phyloP scores from a whole-genome alignment of 2,329 filamentous ascomycete species.

The Didymosphaeria variabile region DNA sequence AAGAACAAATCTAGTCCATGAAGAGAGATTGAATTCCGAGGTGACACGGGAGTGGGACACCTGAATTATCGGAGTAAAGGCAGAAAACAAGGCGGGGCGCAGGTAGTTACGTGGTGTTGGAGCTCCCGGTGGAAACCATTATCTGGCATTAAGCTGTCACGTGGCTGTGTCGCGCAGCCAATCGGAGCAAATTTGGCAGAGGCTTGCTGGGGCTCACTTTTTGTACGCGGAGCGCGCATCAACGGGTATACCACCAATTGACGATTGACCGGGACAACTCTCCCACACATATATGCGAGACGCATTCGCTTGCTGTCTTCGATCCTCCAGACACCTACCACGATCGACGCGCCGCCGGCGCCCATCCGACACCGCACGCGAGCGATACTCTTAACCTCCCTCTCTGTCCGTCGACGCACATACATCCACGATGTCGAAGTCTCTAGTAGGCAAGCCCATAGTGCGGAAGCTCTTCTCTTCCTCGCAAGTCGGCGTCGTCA shows the following conservation, averaged over 20 bases:
- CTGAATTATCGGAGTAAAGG: not conserved
- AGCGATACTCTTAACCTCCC: conserved; percentile 14
- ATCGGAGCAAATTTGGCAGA: conserved; percentile 40
- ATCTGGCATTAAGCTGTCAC: conserved; percentile 35
- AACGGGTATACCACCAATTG: conserved; percentile 22
- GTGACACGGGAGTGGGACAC: conserved; percentile 10
- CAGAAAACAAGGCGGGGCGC: conserved; percentile 6
- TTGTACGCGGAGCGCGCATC: conserved; percentile 25
- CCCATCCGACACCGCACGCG: conserved; percentile 18
- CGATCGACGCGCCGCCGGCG: conserved; percentile 23
- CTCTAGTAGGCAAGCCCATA: conserved; percentile 38
- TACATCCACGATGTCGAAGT: conserved; percentile 31
- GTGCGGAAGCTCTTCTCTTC: conserved; percentile 39
- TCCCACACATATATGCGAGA: conserved; percentile 10
- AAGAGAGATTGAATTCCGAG: conserved; percentile 13
- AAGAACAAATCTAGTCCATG: conserved; percentile 25
- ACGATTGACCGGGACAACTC: conserved; percentile 17
- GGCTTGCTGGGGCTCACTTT: conserved; percentile 28
- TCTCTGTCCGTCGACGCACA: conserved; percentile 18
- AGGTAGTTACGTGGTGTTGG: conserved; percentile 18
- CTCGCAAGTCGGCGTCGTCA: conserved; percentile 68
- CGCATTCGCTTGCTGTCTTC: conserved; percentile 33
- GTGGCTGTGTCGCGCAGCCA: conserved; percentile 25
- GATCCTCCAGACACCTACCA: not conserved
- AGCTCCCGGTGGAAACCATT: conserved; percentile 37